phyloP scores from a whole-genome alignment of 805 yeast genomes.

The Scheffersomyces coipomensis region DNA sequence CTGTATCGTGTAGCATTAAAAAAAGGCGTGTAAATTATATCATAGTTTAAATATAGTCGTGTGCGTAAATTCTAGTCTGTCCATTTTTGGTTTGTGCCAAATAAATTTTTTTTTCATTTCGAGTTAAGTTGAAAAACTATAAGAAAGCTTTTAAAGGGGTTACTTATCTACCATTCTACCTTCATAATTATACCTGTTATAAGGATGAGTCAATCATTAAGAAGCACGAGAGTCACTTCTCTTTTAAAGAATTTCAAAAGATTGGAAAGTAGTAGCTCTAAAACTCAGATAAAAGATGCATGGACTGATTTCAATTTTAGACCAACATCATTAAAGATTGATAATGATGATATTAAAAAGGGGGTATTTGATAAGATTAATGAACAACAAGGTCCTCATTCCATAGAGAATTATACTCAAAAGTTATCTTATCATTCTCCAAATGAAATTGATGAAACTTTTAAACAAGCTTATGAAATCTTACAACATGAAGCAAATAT shows the following conservation, averaged over 20 bases:
- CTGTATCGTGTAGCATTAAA: no score
- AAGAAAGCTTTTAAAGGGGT: no score
- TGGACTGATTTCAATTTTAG: conserved; percentile 36
- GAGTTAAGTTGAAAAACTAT: no score
- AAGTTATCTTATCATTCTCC: conserved; percentile 66
- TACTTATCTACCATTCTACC: no score
- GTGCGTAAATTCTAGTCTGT: no score
- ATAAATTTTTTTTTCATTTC: no score
- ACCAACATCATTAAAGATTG: conserved; percentile 23
- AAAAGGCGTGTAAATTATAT: no score
- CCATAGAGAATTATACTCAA: conserved; percentile 42
- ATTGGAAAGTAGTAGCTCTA: background rate
- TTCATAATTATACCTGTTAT: no score
- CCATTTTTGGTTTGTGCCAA: no score
- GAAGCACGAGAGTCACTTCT: background rate
- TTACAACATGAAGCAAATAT: conserved; percentile 49
- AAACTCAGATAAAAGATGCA: conserved; percentile 9
- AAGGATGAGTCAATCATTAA: background rate
- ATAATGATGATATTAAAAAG: conserved; percentile 15
- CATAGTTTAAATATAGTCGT: no score
- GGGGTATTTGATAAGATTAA: conserved; percentile 22
- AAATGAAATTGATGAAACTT: conserved; percentile 65
- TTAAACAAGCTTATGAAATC: conserved; percentile 62
- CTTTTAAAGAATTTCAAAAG: background rate
- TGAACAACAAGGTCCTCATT: conserved; percentile 48